A percentile compares a stretch with the other conserved stretches of the same genome.
Evolutionary conservation across 1,284 basidiomycete species (phyloP).

Genomic region (Cystobasidium pallidum): DNA sequence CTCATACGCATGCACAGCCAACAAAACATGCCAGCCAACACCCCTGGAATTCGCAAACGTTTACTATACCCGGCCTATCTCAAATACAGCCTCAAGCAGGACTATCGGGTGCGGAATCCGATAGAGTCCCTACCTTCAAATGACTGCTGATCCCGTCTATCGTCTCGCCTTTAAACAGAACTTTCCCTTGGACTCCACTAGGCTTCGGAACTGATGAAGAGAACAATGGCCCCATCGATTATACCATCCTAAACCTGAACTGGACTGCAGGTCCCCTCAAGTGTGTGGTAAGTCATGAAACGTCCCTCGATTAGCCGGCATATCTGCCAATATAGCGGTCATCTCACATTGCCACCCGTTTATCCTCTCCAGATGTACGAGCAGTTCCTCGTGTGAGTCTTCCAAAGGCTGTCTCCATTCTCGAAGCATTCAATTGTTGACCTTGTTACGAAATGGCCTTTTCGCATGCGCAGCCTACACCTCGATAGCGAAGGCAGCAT

Average conservation of each 20-base stretch:
- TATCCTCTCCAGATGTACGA: slow-evolving; percentile 34
- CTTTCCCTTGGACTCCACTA: slow-evolving; percentile 40
- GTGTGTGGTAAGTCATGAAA: slow-evolving; percentile 25
- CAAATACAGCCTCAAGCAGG: not conserved
- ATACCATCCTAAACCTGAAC: slow-evolving; percentile 40
- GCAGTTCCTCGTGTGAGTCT: slow-evolving; percentile 38
- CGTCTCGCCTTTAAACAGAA: slow-evolving; percentile 12
- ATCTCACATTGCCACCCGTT: no score
- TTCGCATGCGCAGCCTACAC: slow-evolving; percentile 13
- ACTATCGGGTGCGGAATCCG: slow-evolving; percentile 13
- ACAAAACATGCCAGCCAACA: slow-evolving; percentile 38
- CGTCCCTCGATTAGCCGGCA: no score
- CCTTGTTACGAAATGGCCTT: no score
- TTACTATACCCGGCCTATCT: slow-evolving; percentile 36
- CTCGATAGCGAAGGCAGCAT: slow-evolving; percentile 26
- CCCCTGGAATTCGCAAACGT: slow-evolving; percentile 32
- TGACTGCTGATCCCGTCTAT: no score
- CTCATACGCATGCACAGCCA: slow-evolving; percentile 2
- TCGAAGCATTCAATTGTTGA: no score
- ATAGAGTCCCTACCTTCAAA: no score
- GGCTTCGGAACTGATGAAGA: slow-evolving; percentile 36
- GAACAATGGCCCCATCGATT: slow-evolving; percentile 43
- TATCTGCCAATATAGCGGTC: no score
- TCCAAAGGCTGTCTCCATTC: no score
- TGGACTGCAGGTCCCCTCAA: slow-evolving; percentile 43